Percentiles rank a stretch among this genome's conserved stretches.
These are phyloP conservation scores for Fusarium domesticum DNA, from an alignment of 2,329 filamentous ascomycete species.

Conservation along the genomic window DNA sequence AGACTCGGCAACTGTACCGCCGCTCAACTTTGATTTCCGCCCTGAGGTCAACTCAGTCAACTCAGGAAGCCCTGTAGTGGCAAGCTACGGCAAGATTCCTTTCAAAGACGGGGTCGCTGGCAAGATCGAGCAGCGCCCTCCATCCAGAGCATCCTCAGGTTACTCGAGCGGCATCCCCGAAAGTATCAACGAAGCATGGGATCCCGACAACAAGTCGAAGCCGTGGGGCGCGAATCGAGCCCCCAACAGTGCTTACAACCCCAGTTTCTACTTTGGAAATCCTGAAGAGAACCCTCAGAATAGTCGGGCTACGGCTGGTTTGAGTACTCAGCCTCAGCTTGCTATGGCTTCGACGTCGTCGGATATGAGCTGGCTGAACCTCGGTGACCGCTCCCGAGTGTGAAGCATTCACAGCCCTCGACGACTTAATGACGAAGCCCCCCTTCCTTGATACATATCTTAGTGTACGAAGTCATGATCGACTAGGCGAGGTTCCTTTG, in stretches of 20 bases:
- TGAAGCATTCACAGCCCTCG: conserved; percentile 18
- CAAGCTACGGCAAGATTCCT: conserved; percentile 53
- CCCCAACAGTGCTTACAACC: conserved; percentile 51
- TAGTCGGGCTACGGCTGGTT: conserved; percentile 33
- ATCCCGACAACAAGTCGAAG: conserved; percentile 43
- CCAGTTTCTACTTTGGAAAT: conserved; percentile 43
- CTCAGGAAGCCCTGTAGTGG: conserved; percentile 67
- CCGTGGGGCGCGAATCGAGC: conserved; percentile 51
- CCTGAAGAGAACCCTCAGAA: conserved; percentile 35
- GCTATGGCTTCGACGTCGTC: conserved; percentile 49
- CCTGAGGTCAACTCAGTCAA: conserved; percentile 63
- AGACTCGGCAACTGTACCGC: conserved; percentile 68
- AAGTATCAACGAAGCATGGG: conserved; percentile 58
- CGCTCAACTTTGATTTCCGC: conserved; percentile 62
- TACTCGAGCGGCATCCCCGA: conserved; percentile 66
- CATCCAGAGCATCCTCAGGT: conserved; percentile 49
- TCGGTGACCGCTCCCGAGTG: conserved; percentile 48
- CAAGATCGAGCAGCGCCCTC: conserved; percentile 54
- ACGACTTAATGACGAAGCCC: conserved; percentile 19
- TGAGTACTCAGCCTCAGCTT: conserved; percentile 51
- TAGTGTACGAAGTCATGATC: conserved; percentile 9
- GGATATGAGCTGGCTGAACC: conserved; percentile 80
- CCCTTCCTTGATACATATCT: conserved; percentile 4
- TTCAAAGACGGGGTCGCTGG: conserved; percentile 58
- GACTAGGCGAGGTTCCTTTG: conserved; percentile 21